phyloP scores from a whole-genome alignment of 176 grass and related monocot species.

The Zoysia pacifica region DNA sequence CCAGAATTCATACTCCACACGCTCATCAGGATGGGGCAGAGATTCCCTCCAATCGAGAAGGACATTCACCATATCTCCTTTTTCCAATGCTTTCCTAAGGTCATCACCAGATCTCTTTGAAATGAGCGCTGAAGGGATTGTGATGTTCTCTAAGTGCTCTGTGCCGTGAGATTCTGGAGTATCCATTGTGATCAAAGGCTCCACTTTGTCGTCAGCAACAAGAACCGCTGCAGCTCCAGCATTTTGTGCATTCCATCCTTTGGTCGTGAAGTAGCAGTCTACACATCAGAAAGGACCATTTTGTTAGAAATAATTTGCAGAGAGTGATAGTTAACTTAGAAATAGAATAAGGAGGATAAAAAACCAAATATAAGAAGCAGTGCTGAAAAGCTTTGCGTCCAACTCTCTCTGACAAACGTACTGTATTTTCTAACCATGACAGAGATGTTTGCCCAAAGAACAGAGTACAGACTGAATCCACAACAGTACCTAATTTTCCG shows the following conservation, averaged over 20 bases:
- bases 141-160: constrained; percentile 68
- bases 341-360: neutral
- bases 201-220: constrained; percentile 62
- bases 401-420: too few relatives aligned
- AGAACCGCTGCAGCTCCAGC: constrained; percentile 77
- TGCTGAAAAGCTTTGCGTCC: too few relatives aligned
- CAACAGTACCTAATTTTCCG: too few relatives aligned
- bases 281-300: constrained; percentile 13
- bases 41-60: constrained; percentile 85
- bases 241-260: constrained; percentile 84
- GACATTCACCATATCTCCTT: constrained; percentile 78
- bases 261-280: constrained; percentile 95
- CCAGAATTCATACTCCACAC: constrained; percentile 87
- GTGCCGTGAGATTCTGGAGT: constrained; percentile 61
- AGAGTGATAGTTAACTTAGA: neutral
- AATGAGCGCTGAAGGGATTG: constrained; percentile 70
- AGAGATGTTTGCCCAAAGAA: too few relatives aligned
- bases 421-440: too few relatives aligned
- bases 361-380: neutral
- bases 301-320: neutral
- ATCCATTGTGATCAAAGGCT: constrained; percentile 89
- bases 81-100: constrained; percentile 58
- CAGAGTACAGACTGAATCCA: too few relatives aligned
- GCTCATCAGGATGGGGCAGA: constrained; percentile 77
- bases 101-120: constrained; percentile 68